Base-by-base conservation (phyloP, 345 rosid genomes). In the Rhizophora apiculata region DNA sequence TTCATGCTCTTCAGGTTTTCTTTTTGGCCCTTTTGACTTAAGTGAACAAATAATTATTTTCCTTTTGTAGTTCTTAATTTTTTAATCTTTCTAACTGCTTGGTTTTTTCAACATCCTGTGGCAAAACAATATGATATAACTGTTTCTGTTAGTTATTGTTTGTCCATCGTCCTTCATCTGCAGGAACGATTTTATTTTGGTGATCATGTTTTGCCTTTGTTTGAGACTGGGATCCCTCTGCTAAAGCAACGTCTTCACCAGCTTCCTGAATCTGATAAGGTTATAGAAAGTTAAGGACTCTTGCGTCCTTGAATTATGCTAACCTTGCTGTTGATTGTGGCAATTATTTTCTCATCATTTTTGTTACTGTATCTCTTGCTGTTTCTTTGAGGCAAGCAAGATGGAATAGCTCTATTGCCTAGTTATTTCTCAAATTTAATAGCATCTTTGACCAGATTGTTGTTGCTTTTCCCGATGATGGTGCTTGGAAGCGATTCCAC, bases 401-500 rank as follows among this genome's bases (percentile, higher is more conserved):
- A 51, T 31, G 64, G 39, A 31, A 21, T 63, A 46, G 31, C 39
- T 58, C 8, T 6, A 29, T 64, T n/a, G 61, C 49, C 31, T 6
- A 16, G 16, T 63, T 65, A 3, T 31, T 61, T n/a, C 29, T 29
- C 37, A 22, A 36, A 26, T 52, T 59, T 58, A 29, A 49, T 19
- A 15, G 37, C 5, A 13, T 21, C 48, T 21, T 54, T 29, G 10
- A 3, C 21, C 67, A 95, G 99, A 69, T 95, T 56, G 84, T 89
- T 62, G 87, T 95, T 56, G 99, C 98, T 62, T 95, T 95, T 85
- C 98, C 99, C 3, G 99, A 95, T 79, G 99, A 95, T 79, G 99
- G 99, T 79, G 99, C 99, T 55, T 95, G 98, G 97, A 95, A 95
- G 84, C 93, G 98, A 70, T 95, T 92, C 83, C 98, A 95, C 87